Evolutionary conservation across 23 red algal species (phyloP).

Genomic region (Gracilaria caudata): DNA sequence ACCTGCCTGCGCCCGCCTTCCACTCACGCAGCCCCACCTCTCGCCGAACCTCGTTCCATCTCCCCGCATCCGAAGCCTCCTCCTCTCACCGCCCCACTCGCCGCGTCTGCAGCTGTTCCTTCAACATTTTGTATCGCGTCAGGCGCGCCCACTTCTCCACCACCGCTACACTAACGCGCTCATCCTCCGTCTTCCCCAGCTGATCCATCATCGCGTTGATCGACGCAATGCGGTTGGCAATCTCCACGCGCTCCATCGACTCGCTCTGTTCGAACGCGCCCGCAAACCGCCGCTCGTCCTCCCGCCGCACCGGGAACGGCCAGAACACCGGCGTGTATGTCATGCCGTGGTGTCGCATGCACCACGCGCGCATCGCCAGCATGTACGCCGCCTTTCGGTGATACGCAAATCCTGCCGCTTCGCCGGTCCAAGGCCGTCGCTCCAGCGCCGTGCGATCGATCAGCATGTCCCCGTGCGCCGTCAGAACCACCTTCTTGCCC

Average conservation of each 20-base stretch:
- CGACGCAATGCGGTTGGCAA: conserved; percentile 18
- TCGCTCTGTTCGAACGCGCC: conserved; percentile 44
- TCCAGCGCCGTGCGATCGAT: conserved; percentile 72
- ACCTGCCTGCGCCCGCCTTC: not conserved
- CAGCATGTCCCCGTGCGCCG: conserved; percentile 73
- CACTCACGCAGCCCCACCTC: not conserved
- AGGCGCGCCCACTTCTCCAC: conserved; percentile 70
- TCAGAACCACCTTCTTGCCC: conserved; percentile 86
- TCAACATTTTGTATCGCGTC: conserved; percentile 37
- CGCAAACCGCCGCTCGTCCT: conserved; percentile 66
- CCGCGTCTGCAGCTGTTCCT: conserved; percentile 26
- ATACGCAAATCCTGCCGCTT: conserved; percentile 66
- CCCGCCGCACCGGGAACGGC: conserved; percentile 65
- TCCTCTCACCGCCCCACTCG: not conserved
- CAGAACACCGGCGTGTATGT: conserved; percentile 70
- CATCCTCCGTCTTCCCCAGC: conserved; percentile 43
- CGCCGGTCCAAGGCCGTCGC: conserved; percentile 49
- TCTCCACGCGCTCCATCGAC: not conserved
- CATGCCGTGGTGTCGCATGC: conserved; percentile 76
- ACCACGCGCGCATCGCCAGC: conserved; percentile 82
- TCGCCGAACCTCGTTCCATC: not conserved
- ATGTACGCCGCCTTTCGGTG: conserved; percentile 84
- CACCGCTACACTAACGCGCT: conserved; percentile 54
- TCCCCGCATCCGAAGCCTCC: too few relatives aligned
- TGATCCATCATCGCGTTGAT: conserved; percentile 77